phyloP scores from a whole-genome alignment of 2,329 filamentous ascomycete genomes.

The Cladosporium phlei region DNA sequence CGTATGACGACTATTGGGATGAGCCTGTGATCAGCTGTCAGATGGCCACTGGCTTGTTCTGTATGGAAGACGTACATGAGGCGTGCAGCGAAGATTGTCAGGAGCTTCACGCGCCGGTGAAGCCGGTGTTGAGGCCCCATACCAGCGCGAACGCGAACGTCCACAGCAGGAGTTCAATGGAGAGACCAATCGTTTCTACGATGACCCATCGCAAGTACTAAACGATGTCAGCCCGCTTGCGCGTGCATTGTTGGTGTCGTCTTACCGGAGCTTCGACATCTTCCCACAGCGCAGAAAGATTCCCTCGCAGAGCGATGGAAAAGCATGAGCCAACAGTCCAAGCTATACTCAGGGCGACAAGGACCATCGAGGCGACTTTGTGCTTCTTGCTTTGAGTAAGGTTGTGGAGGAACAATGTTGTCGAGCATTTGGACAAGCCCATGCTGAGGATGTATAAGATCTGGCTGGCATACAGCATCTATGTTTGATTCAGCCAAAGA shows the following conservation, averaged over 20 bases:
- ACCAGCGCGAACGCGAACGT: neutral
- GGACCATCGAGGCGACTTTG: neutral
- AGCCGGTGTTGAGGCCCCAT: neutral
- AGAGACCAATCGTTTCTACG: neutral
- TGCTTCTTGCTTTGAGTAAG: neutral
- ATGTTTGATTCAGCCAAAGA: neutral
- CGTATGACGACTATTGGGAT: neutral
- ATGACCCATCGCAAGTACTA: conserved; percentile 1
- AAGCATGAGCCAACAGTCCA: neutral
- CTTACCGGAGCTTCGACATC: neutral
- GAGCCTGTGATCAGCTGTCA: neutral
- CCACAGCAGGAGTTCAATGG: neutral
- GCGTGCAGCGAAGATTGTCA: neutral
- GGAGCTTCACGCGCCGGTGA: neutral
- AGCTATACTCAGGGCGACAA: neutral
- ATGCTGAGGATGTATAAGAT: conserved; percentile 2
- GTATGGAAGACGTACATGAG: neutral
- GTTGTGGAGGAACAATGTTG: neutral
- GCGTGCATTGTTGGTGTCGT: too few species aligned
- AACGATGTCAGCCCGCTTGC: too few species aligned
- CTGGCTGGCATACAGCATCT: neutral
- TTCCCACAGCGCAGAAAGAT: neutral
- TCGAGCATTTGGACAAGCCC: conserved; percentile 3
- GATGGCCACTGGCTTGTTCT: neutral
- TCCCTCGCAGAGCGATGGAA: neutral